A percentile compares a stretch with the other conserved stretches of the same genome.
phyloP scores from a whole-genome alignment of 75 land plant genomes.

The Adiantum capillusveneris region DNA sequence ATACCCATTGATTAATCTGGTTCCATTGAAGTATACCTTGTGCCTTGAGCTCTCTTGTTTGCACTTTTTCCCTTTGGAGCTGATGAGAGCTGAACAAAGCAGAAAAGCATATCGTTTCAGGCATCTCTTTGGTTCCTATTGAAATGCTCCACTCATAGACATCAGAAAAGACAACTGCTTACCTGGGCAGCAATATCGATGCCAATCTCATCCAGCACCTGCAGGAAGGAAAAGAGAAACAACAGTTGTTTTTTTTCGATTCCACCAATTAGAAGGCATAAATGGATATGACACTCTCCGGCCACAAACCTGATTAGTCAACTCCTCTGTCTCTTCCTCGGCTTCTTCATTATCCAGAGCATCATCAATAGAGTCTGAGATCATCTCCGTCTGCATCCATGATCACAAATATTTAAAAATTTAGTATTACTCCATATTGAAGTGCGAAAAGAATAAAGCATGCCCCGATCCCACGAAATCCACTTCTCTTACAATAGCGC shows the following conservation, averaged over 20 bases:
- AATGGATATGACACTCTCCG: neutral
- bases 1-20: too few relatives aligned
- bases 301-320: conserved; percentile 81
- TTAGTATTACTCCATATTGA: too few relatives aligned
- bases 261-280: neutral
- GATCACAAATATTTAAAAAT: too few relatives aligned
- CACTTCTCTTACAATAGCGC: too few relatives aligned
- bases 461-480: too few relatives aligned
- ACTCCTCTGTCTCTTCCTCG: conserved; percentile 98
- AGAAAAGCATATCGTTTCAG: conserved; percentile 1
- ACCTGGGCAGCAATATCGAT: conserved; percentile 97
- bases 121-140: neutral
- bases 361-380: conserved; percentile 95
- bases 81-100: conserved; percentile 64
- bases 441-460: too few relatives aligned
- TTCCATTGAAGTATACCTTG: too few relatives aligned
- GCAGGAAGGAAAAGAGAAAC: conserved; percentile 9
- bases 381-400: conserved; percentile 95
- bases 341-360: conserved; percentile 96
- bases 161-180: neutral
- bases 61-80: conserved; percentile 86
- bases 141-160: neutral
- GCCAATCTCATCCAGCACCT: conserved; percentile 99
- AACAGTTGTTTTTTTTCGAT: neutral
- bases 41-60: conserved; percentile 37